A percentile compares a stretch with the other conserved stretches of the same genome.
Conservation (phyloP, 2,329 filamentous ascomycete genomes). For the Akanthomyces uredinophilus region DNA sequence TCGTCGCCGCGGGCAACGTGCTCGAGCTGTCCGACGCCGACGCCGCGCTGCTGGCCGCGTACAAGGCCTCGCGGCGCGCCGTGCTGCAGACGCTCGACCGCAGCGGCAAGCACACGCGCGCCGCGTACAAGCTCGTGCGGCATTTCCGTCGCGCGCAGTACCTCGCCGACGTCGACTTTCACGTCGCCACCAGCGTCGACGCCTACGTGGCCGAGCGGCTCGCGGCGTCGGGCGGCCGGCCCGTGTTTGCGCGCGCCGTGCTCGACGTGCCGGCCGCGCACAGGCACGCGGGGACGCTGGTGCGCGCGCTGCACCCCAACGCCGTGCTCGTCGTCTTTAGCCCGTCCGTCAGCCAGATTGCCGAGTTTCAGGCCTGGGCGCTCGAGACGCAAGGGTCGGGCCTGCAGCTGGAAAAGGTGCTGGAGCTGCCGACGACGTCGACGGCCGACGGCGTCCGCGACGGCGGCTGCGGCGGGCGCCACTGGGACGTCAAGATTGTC, state of each 20-base stretch:
- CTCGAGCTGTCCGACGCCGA: slow-evolving; percentile 22
- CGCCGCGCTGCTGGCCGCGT: slow-evolving; percentile 35
- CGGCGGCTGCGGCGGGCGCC: slow-evolving; percentile 44
- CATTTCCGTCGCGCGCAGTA: slow-evolving; percentile 69
- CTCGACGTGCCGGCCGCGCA: slow-evolving; percentile 67
- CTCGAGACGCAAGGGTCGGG: slow-evolving; percentile 48
- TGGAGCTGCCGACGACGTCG: slow-evolving; percentile 49
- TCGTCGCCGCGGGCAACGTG: slow-evolving; percentile 14
- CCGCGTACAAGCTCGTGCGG: slow-evolving; percentile 59
- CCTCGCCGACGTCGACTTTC: slow-evolving; percentile 65
- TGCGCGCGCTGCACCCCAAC: slow-evolving; percentile 56
- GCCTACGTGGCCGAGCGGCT: slow-evolving; percentile 56
- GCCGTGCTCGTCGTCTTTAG: slow-evolving; percentile 66
- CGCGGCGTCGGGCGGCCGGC: slow-evolving; percentile 33
- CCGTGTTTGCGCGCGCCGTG: slow-evolving; percentile 67
- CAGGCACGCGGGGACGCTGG: slow-evolving; percentile 38
- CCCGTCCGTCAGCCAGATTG: slow-evolving; percentile 74
- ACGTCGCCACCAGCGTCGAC: slow-evolving; percentile 61
- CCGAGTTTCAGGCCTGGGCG: slow-evolving; percentile 47
- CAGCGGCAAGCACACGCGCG: slow-evolving; percentile 54
- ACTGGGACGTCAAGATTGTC: slow-evolving; percentile 58
- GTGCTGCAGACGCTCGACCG: slow-evolving; percentile 72
- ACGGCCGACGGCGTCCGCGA: slow-evolving; percentile 39
- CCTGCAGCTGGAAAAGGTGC: slow-evolving; percentile 49
- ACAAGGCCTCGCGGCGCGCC: slow-evolving; percentile 52